Evolutionary conservation across 768 basidiomycete species (phyloP).

Genomic region (Russula vinacea): DNA sequence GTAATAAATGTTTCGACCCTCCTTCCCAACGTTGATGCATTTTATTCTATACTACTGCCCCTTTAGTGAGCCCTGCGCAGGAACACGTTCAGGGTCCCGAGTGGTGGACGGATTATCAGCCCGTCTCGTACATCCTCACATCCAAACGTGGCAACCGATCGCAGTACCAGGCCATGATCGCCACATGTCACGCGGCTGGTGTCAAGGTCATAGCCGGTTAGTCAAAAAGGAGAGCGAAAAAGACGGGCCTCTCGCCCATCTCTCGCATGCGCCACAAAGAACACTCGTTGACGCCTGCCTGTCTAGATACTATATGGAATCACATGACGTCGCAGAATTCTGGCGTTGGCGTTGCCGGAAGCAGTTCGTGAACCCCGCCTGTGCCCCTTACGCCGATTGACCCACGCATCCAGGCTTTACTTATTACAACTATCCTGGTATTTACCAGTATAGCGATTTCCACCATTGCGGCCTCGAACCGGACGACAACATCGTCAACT

Average conservation of each 20-base stretch:
- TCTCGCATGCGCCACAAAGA: conserved; percentile 33
- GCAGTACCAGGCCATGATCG: conserved; percentile 47
- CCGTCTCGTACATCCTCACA: conserved; percentile 60
- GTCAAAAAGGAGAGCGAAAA: not conserved
- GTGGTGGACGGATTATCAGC: conserved; percentile 78
- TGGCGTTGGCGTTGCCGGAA: conserved; percentile 36
- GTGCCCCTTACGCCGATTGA: not conserved
- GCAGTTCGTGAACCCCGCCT: conserved; percentile 1
- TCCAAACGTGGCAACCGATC: conserved; percentile 61
- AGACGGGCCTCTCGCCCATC: conserved; percentile 16
- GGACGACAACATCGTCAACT: conserved; percentile 54
- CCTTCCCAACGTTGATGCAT: too few species aligned
- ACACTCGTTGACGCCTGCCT: not conserved
- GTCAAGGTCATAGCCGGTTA: conserved; percentile 43
- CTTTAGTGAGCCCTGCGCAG: conserved; percentile 47
- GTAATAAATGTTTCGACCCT: not conserved
- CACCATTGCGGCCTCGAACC: conserved; percentile 61
- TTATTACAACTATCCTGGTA: conserved; percentile 44
- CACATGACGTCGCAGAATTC: conserved; percentile 57
- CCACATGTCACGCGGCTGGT: conserved; percentile 40
- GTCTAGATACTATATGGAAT: conserved; percentile 55
- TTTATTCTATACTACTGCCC: not conserved
- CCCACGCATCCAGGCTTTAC: conserved; percentile 39
- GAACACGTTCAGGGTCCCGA: conserved; percentile 57
- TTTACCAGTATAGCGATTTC: conserved; percentile 45